Percentiles rank a stretch among this genome's conserved stretches.
phyloP scores from a whole-genome alignment of 2,329 filamentous ascomycete genomes.

The Sporothrix euskadiensis region DNA sequence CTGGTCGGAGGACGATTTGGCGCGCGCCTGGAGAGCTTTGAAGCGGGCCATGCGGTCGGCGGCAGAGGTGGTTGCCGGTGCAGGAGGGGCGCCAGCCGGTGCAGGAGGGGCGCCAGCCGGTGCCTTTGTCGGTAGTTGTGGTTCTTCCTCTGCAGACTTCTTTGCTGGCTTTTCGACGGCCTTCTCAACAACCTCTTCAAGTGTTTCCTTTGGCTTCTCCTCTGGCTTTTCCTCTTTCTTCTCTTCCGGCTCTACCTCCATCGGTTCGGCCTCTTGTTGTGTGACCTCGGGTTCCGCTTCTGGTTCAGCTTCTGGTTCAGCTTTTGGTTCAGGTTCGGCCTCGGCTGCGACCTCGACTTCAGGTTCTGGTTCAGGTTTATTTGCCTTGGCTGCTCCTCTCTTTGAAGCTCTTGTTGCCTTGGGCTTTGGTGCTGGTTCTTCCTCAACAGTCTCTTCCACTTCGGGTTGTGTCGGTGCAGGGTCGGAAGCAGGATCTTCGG shows the following conservation, averaged over 20 bases:
- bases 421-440: slow-evolving; percentile 1
- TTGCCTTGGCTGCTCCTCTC: not conserved
- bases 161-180: not conserved
- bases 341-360: not conserved
- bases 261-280: not conserved
- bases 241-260: not conserved
- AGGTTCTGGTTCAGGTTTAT: not conserved
- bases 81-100: not conserved
- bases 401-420: slow-evolving; percentile 9
- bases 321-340: not conserved
- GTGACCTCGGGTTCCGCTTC: not conserved
- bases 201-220: not conserved
- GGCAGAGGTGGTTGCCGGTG: not conserved
- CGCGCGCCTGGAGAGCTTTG: slow-evolving; percentile 80
- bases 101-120: not conserved
- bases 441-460: not conserved
- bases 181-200: not conserved
- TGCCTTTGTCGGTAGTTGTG: not conserved
- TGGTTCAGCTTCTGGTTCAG: not conserved
- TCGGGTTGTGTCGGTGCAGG: not conserved
- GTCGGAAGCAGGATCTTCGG: not conserved
- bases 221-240: not conserved
- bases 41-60: slow-evolving; percentile 75
- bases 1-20: slow-evolving; percentile 67
- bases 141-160: not conserved